Percentiles rank a stretch among this genome's conserved stretches.
phyloP scores from a whole-genome alignment of 148 eudicot genomes.

The Fallopia convolvulus region DNA sequence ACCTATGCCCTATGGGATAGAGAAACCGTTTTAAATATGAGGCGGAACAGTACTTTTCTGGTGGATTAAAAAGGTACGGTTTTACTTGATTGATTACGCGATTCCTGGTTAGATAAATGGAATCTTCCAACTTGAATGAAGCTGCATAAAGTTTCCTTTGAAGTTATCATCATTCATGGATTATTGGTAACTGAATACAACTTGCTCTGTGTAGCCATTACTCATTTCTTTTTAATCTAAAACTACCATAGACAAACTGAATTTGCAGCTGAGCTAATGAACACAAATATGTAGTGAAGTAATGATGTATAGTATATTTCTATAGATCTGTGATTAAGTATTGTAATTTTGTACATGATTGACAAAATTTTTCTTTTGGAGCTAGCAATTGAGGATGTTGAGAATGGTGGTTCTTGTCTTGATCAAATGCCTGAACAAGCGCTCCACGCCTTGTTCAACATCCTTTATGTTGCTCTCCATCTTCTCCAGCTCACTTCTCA shows the following conservation, averaged over 20 bases:
- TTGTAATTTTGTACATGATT: not conserved
- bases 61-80: too few species aligned
- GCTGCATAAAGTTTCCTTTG: not conserved
- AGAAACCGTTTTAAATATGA: too few species aligned
- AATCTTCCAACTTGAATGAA: not conserved
- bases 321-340: not conserved
- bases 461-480: not conserved
- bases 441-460: not conserved
- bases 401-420: conserved; percentile 9
- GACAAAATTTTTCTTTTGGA: not conserved
- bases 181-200: not conserved
- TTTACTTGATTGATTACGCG: not conserved
- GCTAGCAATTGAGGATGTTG: conserved; percentile 4
- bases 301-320: not conserved
- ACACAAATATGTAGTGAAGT: conserved; percentile 6
- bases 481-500: not conserved
- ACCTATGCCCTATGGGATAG: too few species aligned
- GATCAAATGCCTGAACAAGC: conserved; percentile 9
- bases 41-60: too few species aligned
- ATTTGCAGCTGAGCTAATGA: not conserved
- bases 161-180: not conserved
- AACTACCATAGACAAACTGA: not conserved
- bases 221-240: not conserved
- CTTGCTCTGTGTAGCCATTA: not conserved
- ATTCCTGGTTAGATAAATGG: not conserved